phyloP scores from a whole-genome alignment of 208 protist species.

The Paratrypanosoma confusum region DNA sequence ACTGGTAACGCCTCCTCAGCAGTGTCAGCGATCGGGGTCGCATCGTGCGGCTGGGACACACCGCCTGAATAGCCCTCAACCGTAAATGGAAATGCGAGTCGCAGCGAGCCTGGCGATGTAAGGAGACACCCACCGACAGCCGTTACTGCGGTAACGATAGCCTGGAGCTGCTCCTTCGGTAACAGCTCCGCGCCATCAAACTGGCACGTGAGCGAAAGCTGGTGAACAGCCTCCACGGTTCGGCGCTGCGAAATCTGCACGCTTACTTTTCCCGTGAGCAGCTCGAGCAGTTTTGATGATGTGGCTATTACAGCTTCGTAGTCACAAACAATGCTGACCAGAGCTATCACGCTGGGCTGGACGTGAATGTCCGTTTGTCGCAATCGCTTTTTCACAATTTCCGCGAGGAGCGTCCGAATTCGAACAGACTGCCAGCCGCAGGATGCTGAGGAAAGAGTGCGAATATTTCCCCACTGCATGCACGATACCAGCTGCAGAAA shows the following conservation, averaged over 20 bases:
- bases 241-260: constrained; percentile 45
- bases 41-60: constrained; percentile 14
- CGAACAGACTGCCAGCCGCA: constrained; percentile 32
- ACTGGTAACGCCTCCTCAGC: constrained; percentile 39
- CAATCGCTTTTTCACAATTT: constrained; percentile 34
- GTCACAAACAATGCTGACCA: constrained; percentile 38
- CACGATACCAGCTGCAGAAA: constrained; percentile 41
- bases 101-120: constrained; percentile 21
- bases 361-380: constrained; percentile 35
- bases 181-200: constrained; percentile 23
- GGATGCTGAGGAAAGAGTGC: constrained; percentile 25
- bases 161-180: constrained; percentile 16
- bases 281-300: constrained; percentile 25
- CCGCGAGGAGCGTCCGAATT: constrained; percentile 35
- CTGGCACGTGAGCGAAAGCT: constrained; percentile 37
- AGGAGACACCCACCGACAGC: constrained; percentile 41
- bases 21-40: constrained; percentile 13
- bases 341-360: constrained; percentile 36
- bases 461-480: constrained; percentile 46
- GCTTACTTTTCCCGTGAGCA: constrained; percentile 38
- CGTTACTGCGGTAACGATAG: constrained; percentile 25
- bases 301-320: constrained; percentile 21
- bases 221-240: constrained; percentile 36
- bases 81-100: constrained; percentile 38
- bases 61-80: constrained; percentile 28